Evolutionary conservation across 192 early-diverging fungal species (phyloP), one percentile per base, ranked within the genome.

Genomic region (Umbelopsis vinacea): DNA sequence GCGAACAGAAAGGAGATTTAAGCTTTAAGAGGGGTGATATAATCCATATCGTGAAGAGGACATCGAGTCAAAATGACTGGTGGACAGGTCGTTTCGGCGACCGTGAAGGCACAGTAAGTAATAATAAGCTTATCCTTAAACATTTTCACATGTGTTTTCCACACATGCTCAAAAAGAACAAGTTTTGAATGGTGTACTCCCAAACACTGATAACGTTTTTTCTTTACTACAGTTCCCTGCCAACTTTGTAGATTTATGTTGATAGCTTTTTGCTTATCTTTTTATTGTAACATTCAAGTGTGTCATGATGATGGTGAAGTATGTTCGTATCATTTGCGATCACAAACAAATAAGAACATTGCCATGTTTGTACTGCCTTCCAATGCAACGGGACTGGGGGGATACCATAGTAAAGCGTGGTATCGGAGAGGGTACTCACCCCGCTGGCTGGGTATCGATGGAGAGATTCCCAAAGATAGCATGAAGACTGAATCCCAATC

Each of bases 21-120:
- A 68, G 83, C 19, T 98, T 98, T 77, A 88, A 83, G 71, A 91
- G 90, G 74, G 95, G 93, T 60, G 96, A 98, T 76, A 76, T 89
- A 29, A 96, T 98, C 75, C 88, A 83, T 4, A 88, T 98, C 14
- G 53, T 88, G 35, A 86, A 91, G 72, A 87, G 88, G 68, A 91
- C 92, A 2, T 85, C 87, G 1, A 84, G 84, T 37, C 83, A 78
- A 40, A 90, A 95, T 75, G 93, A 95, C 74, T 98, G 97, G 97
- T 98, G 96, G 97, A 86, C 88, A 35, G 97, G 96, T 8, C 43
- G 40, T 19, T 15, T 71, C 15, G 50, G 50, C 19, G 47, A 40
- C 40, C 46, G 66, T 15, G 21, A 71, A 52, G 74, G 74, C 45
- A 76, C 71, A 46, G 70, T 71, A 71, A 63, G 53, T 43, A 43